A percentile compares a stretch with the other conserved stretches of the same genome.
Evolutionary conservation across 768 basidiomycete species (phyloP).

Genomic region (Tulasnella sp.): DNA sequence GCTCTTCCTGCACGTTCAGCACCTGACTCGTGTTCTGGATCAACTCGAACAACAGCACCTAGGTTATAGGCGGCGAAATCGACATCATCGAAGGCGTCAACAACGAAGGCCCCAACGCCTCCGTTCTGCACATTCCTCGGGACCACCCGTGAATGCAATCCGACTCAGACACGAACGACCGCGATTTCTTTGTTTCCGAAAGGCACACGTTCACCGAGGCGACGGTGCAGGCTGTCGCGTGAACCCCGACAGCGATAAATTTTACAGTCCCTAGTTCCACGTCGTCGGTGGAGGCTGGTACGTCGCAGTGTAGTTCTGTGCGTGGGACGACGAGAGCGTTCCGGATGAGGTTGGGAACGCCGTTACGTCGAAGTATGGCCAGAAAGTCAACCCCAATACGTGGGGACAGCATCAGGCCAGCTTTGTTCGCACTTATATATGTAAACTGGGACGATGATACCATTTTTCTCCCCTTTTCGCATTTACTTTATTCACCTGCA

Average conservation of each 20-base stretch:
- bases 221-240: slow-evolving; percentile 29
- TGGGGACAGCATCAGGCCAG: slow-evolving; percentile 30
- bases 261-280: slow-evolving; percentile 28
- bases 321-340: slow-evolving; percentile 16
- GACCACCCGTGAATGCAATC: slow-evolving; percentile 53
- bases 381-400: slow-evolving; percentile 14
- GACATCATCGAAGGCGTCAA: slow-evolving; percentile 39
- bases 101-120: slow-evolving; percentile 25
- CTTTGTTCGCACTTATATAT: no score
- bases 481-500: no score
- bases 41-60: slow-evolving; percentile 34
- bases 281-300: slow-evolving; percentile 9
- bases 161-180: slow-evolving; percentile 28
- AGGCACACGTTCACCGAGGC: background rate
- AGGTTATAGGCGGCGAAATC: slow-evolving; percentile 47
- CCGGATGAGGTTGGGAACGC: slow-evolving; percentile 21
- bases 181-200: background rate
- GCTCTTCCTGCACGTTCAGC: background rate
- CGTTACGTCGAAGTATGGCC: background rate
- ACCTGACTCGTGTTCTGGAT: slow-evolving; percentile 50
- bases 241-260: background rate
- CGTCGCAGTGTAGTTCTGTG: slow-evolving; percentile 30
- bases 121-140: slow-evolving; percentile 31
- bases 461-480: no score
- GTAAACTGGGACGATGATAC: background rate